phyloP scores from a whole-genome alignment of 352 stramenopile genomes.

The Aphanomyces astaci region DNA sequence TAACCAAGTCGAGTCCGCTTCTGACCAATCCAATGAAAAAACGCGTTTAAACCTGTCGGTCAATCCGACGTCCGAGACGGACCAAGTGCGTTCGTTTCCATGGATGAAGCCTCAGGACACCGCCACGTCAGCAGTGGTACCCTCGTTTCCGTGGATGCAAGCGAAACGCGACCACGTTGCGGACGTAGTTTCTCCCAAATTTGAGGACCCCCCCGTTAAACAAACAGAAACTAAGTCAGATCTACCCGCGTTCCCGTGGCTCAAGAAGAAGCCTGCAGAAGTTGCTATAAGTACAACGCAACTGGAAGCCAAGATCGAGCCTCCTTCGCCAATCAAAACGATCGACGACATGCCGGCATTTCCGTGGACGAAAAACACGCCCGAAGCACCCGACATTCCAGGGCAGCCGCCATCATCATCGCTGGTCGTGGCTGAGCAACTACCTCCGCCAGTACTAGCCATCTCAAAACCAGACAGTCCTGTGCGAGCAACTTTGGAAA shows the following conservation, averaged over 20 bases:
- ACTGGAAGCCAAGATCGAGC: no score
- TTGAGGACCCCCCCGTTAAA: background rate
- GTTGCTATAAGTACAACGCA: no score
- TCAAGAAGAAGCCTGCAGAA: conserved; percentile 7
- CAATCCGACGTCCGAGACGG: no score
- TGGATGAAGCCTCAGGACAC: background rate
- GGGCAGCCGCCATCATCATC: background rate
- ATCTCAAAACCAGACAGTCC: background rate
- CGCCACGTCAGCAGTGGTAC: background rate
- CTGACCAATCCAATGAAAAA: no score
- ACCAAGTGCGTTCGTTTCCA: no score
- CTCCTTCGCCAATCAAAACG: no score
- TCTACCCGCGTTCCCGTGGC: conserved; percentile 1
- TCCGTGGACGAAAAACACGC: conserved; percentile 17
- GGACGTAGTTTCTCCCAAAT: background rate
- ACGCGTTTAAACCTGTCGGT: no score
- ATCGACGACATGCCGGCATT: conserved; percentile 15
- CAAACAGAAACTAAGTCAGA: background rate
- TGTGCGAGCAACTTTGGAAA: background rate
- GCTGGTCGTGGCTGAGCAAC: background rate
- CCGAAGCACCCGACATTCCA: background rate
- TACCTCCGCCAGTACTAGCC: background rate
- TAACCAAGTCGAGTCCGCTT: no score
- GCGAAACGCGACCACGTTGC: background rate
- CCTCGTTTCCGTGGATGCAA: conserved; percentile 11